Conservation (phyloP, 768 basidiomycete species). For the Suillus cothurnatus region DNA sequence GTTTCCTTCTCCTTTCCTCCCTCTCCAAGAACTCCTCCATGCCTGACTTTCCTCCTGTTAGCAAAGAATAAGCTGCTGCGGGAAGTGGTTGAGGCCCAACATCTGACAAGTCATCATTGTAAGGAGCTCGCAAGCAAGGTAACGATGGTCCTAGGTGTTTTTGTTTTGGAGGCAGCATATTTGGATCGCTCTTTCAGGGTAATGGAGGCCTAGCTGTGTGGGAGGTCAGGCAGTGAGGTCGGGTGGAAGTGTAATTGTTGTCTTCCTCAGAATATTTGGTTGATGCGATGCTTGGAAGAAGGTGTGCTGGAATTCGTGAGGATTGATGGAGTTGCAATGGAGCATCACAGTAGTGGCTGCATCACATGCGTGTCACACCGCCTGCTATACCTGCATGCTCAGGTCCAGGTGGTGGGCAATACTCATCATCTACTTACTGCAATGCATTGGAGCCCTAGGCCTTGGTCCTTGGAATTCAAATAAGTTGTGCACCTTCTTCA, state of each 20-base stretch:
- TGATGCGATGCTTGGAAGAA: constrained; percentile 27
- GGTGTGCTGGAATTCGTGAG: constrained; percentile 48
- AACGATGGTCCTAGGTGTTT: constrained; percentile 55
- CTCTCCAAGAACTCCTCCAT: constrained; percentile 83
- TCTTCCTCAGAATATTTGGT: constrained; percentile 42
- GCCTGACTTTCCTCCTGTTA: constrained; percentile 53
- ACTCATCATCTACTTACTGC: too few relatives aligned
- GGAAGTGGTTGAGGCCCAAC: constrained; percentile 84
- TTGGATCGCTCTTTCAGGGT: constrained; percentile 20
- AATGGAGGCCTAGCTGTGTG: constrained; percentile 36
- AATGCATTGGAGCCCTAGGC: too few relatives aligned
- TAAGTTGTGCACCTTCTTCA: background rate
- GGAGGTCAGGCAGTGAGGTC: constrained; percentile 57
- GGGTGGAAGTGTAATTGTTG: constrained; percentile 77
- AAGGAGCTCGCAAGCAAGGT: constrained; percentile 41
- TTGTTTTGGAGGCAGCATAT: constrained; percentile 31
- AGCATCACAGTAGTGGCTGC: too few relatives aligned
- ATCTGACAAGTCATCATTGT: constrained; percentile 63
- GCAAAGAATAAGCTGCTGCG: constrained; percentile 32
- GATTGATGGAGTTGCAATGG: background rate
- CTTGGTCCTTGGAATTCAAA: background rate
- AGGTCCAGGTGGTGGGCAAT: too few relatives aligned
- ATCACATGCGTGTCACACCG: too few relatives aligned
- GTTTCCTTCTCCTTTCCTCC: constrained; percentile 76
- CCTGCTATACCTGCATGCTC: too few relatives aligned